These are phyloP conservation scores for Lasiodiplodia sp. DNA, from an alignment of 2,329 filamentous ascomycete genomes.

Conservation along the genomic window DNA sequence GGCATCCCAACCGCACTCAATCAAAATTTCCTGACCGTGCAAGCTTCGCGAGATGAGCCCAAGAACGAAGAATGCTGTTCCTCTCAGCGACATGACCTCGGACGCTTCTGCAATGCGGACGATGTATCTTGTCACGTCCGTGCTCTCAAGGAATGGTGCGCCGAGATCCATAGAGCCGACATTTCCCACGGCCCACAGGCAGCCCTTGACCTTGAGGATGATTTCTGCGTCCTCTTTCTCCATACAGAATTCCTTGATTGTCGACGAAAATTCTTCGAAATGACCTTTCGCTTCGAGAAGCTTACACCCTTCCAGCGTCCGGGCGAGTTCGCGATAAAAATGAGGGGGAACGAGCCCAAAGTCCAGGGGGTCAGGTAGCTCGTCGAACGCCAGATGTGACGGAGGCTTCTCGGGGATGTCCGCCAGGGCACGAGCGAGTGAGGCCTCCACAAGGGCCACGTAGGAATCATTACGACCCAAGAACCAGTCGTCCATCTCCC, in stretches of 20 bases:
- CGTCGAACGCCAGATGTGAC: slow-evolving; percentile 49
- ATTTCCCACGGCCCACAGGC: slow-evolving; percentile 96
- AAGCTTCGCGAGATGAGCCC: slow-evolving; percentile 90
- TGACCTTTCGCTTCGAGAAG: slow-evolving; percentile 92
- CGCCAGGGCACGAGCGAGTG: slow-evolving; percentile 84
- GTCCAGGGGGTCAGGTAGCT: slow-evolving; percentile 56
- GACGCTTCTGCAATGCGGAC: slow-evolving; percentile 87
- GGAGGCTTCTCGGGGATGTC: slow-evolving; percentile 64
- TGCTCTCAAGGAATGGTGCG: slow-evolving; percentile 89
- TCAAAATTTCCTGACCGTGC: slow-evolving; percentile 89
- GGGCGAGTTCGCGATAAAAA: slow-evolving; percentile 94
- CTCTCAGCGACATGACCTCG: slow-evolving; percentile 88
- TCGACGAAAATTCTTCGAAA: slow-evolving; percentile 90
- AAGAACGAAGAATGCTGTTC: slow-evolving; percentile 95
- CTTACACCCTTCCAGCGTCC: slow-evolving; percentile 90
- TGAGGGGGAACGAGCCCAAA: slow-evolving; percentile 82
- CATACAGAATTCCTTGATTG: slow-evolving; percentile 86
- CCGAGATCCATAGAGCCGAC: slow-evolving; percentile 98
- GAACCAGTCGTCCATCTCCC: slow-evolving; percentile 99
- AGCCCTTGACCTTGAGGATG: slow-evolving; percentile 93
- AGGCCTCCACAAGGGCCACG: slow-evolving; percentile 93
- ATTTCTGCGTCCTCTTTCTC: slow-evolving; percentile 84
- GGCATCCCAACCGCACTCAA: slow-evolving; percentile 91
- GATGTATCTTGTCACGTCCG: slow-evolving; percentile 86
- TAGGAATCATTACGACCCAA: slow-evolving; percentile 96